Evolutionary conservation across 371 early-diverging fungal species (phyloP), one percentile per base, ranked within the genome.

Genomic region (Mucor piriformis): DNA sequence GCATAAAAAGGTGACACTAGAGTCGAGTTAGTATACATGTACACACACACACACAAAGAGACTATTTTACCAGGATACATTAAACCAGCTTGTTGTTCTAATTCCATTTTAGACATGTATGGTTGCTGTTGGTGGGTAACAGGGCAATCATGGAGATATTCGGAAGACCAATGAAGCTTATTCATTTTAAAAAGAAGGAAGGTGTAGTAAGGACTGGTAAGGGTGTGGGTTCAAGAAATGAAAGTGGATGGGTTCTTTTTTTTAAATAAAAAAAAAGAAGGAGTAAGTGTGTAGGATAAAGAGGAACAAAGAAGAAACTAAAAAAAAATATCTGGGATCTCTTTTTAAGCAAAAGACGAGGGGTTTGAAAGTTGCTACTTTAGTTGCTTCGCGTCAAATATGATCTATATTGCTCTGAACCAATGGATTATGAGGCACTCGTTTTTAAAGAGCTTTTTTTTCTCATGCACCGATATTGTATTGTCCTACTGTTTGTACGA

Each of bases 121-220:
- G 50, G 27, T 38, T 59, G 32, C 55, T 65, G 56, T 33, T 58
- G 67, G 32, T 72, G 69, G 24, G 61, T 57, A 18, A 58, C 63
- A 40, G 61, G 37, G 24, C 64, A 64, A 13, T 73, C 69, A 54
- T 64, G 63, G 61, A 69, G 67, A 51, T 70, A 70, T 50, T 74
- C 74, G 37, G 74, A 53, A 57, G 57, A 57, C 57, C 57, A 57
- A 47, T 56, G 34, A 35, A 56, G 47, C 37, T 57, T 57, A 48
- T 48, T 57, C 57, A 57, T 57, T 57, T 48, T 21, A 6, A 34
- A 25, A 44, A 47, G 18, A 37, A 47, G 44, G 47, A 46, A 46
- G 37, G 50, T 49, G 27, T 35, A 23, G 21, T n/a, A 23, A 37
- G 21, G 24, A 35, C 46, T 46, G 46, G 46, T 46, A 27, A 27